Base-by-base conservation (phyloP, 164 flowering plant genomes). In the Santalum album region DNA sequence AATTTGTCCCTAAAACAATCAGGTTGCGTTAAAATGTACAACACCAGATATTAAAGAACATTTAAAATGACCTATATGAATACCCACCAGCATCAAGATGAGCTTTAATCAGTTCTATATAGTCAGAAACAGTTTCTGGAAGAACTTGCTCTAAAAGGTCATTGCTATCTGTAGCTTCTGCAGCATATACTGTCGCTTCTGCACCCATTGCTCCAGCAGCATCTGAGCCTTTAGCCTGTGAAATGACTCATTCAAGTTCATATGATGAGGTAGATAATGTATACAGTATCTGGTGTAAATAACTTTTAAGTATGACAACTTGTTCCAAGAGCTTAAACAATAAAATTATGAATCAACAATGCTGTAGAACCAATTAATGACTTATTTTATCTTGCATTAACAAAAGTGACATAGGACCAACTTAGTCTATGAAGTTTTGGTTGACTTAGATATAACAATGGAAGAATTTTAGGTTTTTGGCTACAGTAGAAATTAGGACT, bases 141-240 rank as follows among this genome's bases (percentile, higher is more conserved):
- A 94, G 94, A 47, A 90, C 61, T 58, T 53, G 71, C 50, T 94
- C 99, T 3, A 94, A 69, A 57, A 90, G 88, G 58, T 94, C 97
- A 75, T 87, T 86, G 29, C 35, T 78, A 45, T 86, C 83, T 26
- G 95, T 76, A 49, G 99, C 99, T 75, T 86, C 96, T 42, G 90
- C 81, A 25, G 97, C 99, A 77, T 86, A 90, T 22, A 94, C 85
- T 46, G 79, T 76, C 12, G 97, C 96, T 73, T 90, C 97, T 38
- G 90, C 59, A 29, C 99, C 99, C 73, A 67, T 71, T 51, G 90
- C 76, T 57, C 75, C 67, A 34, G 99, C 99, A 65, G 99, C 97
- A 75, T 90, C 87, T 57, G 87, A 78, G 35, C 96, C 96, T 76
- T 83, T 94, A 56, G 64, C 80, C 99, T 90, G 72, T 49, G 64